Evolutionary conservation across 352 stramenopile species (phyloP).

Genomic region (Phytophthora syringae): DNA sequence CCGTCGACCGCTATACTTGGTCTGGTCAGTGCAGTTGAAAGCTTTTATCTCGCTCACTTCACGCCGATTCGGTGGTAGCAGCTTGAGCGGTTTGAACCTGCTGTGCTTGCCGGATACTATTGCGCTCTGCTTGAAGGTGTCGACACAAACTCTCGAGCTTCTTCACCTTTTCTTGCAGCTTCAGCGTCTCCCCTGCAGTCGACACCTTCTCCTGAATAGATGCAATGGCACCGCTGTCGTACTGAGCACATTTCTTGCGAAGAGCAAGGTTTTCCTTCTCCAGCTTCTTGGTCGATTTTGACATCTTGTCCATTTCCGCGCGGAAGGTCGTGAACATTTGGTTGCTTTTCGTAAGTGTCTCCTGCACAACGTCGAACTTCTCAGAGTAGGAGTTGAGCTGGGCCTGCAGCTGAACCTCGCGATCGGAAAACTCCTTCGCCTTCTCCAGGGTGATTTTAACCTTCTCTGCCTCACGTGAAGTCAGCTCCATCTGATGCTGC

Average conservation of each 20-base stretch:
- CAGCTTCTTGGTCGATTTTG: conserved; percentile 86
- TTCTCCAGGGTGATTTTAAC: conserved; percentile 84
- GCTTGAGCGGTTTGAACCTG: conserved; percentile 24
- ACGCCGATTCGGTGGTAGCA: conserved; percentile 35
- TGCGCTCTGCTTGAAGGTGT: conserved; percentile 82
- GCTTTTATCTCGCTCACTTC: conserved; percentile 1
- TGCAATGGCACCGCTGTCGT: conserved; percentile 79
- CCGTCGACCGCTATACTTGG: conserved; percentile 35
- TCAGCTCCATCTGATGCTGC: conserved; percentile 81
- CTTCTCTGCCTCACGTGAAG: conserved; percentile 67
- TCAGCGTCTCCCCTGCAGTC: conserved; percentile 64
- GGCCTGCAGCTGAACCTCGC: conserved; percentile 73
- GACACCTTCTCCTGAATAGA: conserved; percentile 79
- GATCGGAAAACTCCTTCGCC: conserved; percentile 80
- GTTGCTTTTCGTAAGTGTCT: conserved; percentile 88
- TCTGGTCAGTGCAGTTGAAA: not conserved
- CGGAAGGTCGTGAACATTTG: conserved; percentile 87
- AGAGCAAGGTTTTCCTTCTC: conserved; percentile 87
- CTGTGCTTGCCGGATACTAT: conserved; percentile 48
- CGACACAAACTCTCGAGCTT: conserved; percentile 86
- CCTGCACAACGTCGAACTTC: conserved; percentile 87
- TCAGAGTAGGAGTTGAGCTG: conserved; percentile 87
- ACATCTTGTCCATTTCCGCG: conserved; percentile 90
- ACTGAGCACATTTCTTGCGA: conserved; percentile 83
- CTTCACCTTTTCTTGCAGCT: conserved; percentile 82